phyloP scores from a whole-genome alignment of 2,329 filamentous ascomycete genomes.

The Thermothelomyces thermophilus region DNA sequence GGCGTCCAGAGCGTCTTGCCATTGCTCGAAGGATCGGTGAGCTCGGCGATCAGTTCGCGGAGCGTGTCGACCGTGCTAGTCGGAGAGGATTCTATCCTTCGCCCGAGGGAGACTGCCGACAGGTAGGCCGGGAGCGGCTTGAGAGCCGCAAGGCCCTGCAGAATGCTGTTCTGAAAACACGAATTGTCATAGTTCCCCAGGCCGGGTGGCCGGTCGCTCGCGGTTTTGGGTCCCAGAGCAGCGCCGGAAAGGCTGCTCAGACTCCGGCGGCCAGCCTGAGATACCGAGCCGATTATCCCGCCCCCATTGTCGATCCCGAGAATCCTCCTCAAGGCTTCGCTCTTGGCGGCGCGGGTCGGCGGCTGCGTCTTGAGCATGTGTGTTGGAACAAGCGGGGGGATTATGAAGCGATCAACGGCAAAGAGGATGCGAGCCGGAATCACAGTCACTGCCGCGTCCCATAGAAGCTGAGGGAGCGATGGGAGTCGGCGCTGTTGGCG shows the following conservation, averaged over 20 bases:
- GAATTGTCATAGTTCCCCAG: conserved; percentile 91
- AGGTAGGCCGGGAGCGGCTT: conserved; percentile 63
- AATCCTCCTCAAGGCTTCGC: conserved; percentile 56
- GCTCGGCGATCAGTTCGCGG: conserved; percentile 57
- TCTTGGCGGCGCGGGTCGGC: conserved; percentile 51
- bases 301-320: conserved; percentile 50
- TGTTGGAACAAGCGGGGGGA: conserved; percentile 38
- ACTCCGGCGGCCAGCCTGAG: conserved; percentile 51
- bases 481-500: conserved; percentile 25
- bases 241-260: conserved; percentile 46
- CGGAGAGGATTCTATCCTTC: conserved; percentile 24
- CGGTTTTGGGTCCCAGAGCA: conserved; percentile 31
- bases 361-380: conserved; percentile 32
- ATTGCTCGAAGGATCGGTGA: conserved; percentile 65
- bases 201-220: conserved; percentile 50
- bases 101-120: conserved; percentile 35
- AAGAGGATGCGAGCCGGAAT: conserved; percentile 53
- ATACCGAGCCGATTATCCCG: conserved; percentile 50
- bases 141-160: conserved; percentile 77
- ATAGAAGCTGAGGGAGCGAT: conserved; percentile 44
- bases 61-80: conserved; percentile 43
- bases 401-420: conserved; percentile 49
- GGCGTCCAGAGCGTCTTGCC: conserved; percentile 79
- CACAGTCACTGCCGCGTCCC: conserved; percentile 53
- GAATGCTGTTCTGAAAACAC: conserved; percentile 94